Base-by-base conservation (phyloP, 208 protist genomes). In the Trypanosoma cruzi region DNA sequence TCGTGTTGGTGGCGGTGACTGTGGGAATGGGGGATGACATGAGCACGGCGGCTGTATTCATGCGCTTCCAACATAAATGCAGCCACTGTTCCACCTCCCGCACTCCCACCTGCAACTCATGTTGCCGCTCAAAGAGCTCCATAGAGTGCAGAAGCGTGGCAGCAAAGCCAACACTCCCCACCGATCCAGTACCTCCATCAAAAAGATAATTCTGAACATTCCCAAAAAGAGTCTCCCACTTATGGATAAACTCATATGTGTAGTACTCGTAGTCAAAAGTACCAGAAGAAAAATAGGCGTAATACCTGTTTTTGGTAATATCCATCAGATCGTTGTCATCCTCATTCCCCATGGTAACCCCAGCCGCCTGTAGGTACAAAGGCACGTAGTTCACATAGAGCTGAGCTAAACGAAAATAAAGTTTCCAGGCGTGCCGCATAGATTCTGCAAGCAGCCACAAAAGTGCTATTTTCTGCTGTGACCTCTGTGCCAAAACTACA, bases 91-190 rank as follows among this genome's bases (percentile, higher is more conserved):
- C 60, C 11, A 75, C 69, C 24, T 81, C 75, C 4, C 60, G 71
- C 36, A 79, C 64, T n/a, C 80, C 79, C 24, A 52, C 57, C 49
- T 83, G 75, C n/a, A 72, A 56, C 46, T 75, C 59, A 14, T 71
- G 54, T 36, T 82, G 68, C 6, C 86, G 79, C 68, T 85, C 82
- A 58, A 88, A 92, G 31, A 92, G 58, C 64, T 88, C 82, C 82
- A 92, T 86, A 13, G 86, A 88, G 56, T 88, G 80, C 36, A 92
- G 68, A 34, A 88, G 5, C 22, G 80, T 85, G 2, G 82, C 82
- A 13, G 80, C 86, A 16, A 82, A 46, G 48, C 79, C 75, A 58
- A 92, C 77, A 18, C 71, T 79, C 3, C 81, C 84, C n/a, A 44
- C 32, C 1, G 22, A 26, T 0, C 26, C 32, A 36, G 5, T 22